These are phyloP conservation scores for Dothideomycetes sp. DNA, from an alignment of 2,329 filamentous ascomycete species.

Conservation along the genomic window DNA sequence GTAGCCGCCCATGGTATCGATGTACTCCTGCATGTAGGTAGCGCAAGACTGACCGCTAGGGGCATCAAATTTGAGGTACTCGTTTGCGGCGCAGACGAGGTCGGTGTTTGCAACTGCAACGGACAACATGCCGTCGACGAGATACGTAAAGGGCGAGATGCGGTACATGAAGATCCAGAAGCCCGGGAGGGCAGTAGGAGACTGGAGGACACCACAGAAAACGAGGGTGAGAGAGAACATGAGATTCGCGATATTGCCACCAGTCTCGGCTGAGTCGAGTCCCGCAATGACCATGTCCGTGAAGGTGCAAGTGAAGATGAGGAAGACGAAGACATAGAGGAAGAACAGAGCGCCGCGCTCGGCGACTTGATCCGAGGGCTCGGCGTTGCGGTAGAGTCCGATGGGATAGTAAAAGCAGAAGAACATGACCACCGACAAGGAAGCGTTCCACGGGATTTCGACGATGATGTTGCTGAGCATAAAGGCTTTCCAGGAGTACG, in stretches of 20 bases:
- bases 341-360: conserved; percentile 72
- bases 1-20: conserved; percentile 23
- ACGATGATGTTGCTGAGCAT: conserved; percentile 75
- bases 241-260: conserved; percentile 64
- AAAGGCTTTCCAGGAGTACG: conserved; percentile 77
- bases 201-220: conserved; percentile 60
- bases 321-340: conserved; percentile 62
- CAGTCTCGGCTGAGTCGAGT: conserved; percentile 63
- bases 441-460: conserved; percentile 73
- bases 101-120: conserved; percentile 56
- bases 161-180: conserved; percentile 83
- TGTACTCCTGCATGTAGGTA: conserved; percentile 27
- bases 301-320: conserved; percentile 74
- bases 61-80: conserved; percentile 58
- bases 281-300: conserved; percentile 67
- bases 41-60: conserved; percentile 33
- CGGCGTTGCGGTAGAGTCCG: conserved; percentile 62
- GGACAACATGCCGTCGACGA: conserved; percentile 61
- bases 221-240: conserved; percentile 62
- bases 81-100: conserved; percentile 58
- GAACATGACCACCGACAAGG: conserved; percentile 68
- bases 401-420: conserved; percentile 81
- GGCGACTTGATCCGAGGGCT: conserved; percentile 45
- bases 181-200: conserved; percentile 49
- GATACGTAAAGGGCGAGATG: conserved; percentile 71